Conservation (phyloP, 129 eudicot species). For the Lactuca sativa region DNA sequence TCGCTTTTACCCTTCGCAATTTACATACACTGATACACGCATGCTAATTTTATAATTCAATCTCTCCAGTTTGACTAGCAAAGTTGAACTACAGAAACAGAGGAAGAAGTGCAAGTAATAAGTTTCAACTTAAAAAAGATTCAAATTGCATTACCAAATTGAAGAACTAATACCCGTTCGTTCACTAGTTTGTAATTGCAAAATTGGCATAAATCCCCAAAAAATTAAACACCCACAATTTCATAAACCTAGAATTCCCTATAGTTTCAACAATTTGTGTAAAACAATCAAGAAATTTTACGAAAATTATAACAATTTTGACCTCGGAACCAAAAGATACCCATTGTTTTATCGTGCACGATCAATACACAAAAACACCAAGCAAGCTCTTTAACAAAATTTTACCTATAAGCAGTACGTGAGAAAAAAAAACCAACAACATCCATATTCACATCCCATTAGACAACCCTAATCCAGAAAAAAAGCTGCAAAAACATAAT, state of each 20-base stretch:
- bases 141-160: slow-evolving; percentile 1
- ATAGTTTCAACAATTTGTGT: slow-evolving; percentile 3
- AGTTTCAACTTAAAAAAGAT: not conserved
- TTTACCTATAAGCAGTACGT: slow-evolving; percentile 13
- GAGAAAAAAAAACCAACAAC: not conserved
- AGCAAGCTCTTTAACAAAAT: not conserved
- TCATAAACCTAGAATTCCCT: not conserved
- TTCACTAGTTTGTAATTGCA: slow-evolving; percentile 10
- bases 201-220: not conserved
- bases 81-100: slow-evolving; percentile 17
- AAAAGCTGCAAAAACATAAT: slow-evolving; percentile 9
- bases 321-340: not conserved
- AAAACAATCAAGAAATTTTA: not conserved
- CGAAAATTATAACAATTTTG: not conserved
- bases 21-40: not conserved
- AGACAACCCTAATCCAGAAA: slow-evolving; percentile 4
- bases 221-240: not conserved
- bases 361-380: slow-evolving; percentile 26
- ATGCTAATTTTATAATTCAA: slow-evolving; percentile 15
- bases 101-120: not conserved
- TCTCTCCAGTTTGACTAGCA: slow-evolving; percentile 24
- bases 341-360: not conserved
- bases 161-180: not conserved
- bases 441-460: slow-evolving; percentile 18
- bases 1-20: not conserved